phyloP scores from a whole-genome alignment of 2,329 filamentous ascomycete genomes.

The Daldinia eschscholtzii region DNA sequence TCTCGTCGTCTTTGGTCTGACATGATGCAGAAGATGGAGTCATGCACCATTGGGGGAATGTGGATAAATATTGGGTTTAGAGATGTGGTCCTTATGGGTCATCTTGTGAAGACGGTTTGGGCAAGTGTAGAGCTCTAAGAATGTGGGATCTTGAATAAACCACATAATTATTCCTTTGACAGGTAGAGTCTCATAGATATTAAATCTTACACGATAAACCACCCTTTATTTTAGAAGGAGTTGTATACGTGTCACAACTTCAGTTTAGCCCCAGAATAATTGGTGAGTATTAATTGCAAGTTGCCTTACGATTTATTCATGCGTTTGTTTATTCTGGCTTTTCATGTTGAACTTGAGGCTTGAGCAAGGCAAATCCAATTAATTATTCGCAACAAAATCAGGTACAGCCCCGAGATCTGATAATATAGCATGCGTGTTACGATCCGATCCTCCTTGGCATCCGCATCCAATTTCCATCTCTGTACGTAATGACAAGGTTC shows the following conservation, averaged over 20 bases:
- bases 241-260: too few relatives aligned
- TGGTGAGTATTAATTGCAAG: too few relatives aligned
- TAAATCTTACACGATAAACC: not conserved
- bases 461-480: slow-evolving; percentile 18
- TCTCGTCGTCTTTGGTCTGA: not conserved
- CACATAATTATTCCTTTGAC: not conserved
- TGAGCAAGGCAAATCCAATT: too few relatives aligned
- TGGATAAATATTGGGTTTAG: not conserved
- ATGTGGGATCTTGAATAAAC: not conserved
- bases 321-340: too few relatives aligned
- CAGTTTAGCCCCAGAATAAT: too few relatives aligned
- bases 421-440: slow-evolving; percentile 6
- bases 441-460: slow-evolving; percentile 35
- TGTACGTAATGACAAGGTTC: slow-evolving; percentile 22
- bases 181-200: not conserved
- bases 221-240: not conserved
- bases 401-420: slow-evolving; percentile 20
- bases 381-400: not conserved
- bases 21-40: not conserved
- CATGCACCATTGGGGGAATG: not conserved
- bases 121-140: not conserved
- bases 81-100: not conserved
- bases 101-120: not conserved
- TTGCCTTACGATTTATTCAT: not conserved
- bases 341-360: not conserved